These are phyloP conservation scores for Echria macrotheca DNA, from an alignment of 495 filamentous ascomycete genomes.

Conservation along the genomic window DNA sequence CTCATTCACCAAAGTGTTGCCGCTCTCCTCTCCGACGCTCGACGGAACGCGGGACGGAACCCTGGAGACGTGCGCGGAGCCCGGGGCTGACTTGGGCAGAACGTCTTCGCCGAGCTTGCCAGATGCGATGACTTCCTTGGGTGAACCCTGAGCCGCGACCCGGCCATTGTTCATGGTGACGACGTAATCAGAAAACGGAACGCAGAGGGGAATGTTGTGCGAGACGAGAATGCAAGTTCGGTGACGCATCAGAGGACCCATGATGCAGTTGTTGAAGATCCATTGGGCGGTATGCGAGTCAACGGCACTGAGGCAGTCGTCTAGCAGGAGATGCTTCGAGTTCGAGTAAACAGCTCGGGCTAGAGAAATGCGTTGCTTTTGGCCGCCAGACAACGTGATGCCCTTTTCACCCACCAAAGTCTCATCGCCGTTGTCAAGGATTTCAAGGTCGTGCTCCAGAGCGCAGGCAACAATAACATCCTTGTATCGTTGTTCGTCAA, in stretches of 20 bases:
- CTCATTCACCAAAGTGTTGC: constrained; percentile 41
- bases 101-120: constrained; percentile 79
- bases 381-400: constrained; percentile 91
- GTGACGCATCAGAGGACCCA: constrained; percentile 80
- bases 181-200: constrained; percentile 70
- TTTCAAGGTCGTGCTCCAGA: constrained; percentile 86
- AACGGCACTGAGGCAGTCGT: constrained; percentile 97
- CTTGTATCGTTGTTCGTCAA: constrained; percentile 78
- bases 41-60: constrained; percentile 73
- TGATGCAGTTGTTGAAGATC: constrained; percentile 91
- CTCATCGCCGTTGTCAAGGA: constrained; percentile 87
- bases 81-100: constrained; percentile 58
- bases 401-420: constrained; percentile 97
- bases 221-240: constrained; percentile 96
- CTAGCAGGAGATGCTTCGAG: constrained; percentile 81
- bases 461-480: constrained; percentile 87
- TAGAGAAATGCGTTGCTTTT: constrained; percentile 96
- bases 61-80: constrained; percentile 59
- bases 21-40: constrained; percentile 50
- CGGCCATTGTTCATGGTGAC: constrained; percentile 85
- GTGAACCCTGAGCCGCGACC: constrained; percentile 66
- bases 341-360: constrained; percentile 91
- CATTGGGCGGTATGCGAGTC: constrained; percentile 98
- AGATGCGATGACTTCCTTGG: constrained; percentile 71
- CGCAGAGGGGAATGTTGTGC: constrained; percentile 83